Base-by-base conservation (phyloP, 805 yeast species). In the Nakazawaea ernobii region DNA sequence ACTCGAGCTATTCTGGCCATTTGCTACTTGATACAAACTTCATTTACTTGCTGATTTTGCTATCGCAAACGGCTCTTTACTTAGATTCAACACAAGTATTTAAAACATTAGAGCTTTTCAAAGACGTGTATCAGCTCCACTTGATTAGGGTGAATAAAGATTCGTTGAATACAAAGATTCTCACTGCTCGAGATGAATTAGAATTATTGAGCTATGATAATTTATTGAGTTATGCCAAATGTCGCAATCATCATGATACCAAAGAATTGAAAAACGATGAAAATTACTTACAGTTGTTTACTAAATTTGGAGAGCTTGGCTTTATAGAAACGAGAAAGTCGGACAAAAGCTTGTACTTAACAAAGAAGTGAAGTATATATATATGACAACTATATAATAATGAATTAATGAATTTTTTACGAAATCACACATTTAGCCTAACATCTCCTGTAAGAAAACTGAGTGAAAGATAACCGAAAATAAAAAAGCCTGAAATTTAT, bases 251-350 rank as follows among this genome's bases (percentile, higher is more conserved):
- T 3, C 13, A 14, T 13, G 30, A 6, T 8, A 14, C 11, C 11
- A 36, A 26, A 4, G 17, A 29, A 3, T 3, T 32, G 24, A 24
- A 41, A n/a, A 37, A 32, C 24, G 35, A 42, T 28, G 27, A 32
- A 3, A 37, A 47, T 35, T 47, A 42, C 20, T 8, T 32, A 11
- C 24, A 42, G 3, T 39, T 43, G 15, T 48, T 48, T 14, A 39
- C 40, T 10, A 37, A 35, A 27, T 27, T 47, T n/a, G 50, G 43
- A 4, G 43, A 47, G 14, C 32, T 47, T 6, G 50, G 50, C 6
- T 47, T 47, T 17, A 42, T 47, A 17, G n/a, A 35, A n/a, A 33
- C 11, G 6, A 24, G 27, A 6, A 17, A 24, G 14, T 13, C 11
- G 6, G 10, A 15, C 9, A 26, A 32, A 2, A 27, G 24, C 26